Conservation (phyloP, 1,284 basidiomycete genomes). For the Coriolopsis trogii region DNA sequence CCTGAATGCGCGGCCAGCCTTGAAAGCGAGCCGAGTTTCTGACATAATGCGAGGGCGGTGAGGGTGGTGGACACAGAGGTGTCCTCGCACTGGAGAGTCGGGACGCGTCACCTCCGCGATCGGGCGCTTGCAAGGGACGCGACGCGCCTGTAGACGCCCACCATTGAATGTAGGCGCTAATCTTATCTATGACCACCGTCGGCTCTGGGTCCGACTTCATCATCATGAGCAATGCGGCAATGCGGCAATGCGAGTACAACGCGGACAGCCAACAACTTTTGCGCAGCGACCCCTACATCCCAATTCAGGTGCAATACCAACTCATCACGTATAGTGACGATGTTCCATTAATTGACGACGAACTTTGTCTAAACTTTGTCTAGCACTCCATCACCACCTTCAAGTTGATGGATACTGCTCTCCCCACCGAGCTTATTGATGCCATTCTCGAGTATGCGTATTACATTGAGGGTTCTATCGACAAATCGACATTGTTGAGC, state of each 20-base stretch:
- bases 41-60: constrained; percentile 15
- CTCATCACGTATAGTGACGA: no score
- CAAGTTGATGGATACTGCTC: constrained; percentile 7
- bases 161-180: no score
- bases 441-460: constrained; percentile 44
- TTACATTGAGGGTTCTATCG: constrained; percentile 36
- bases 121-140: constrained; percentile 21
- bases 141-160: constrained; percentile 15
- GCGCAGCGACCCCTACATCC: no score
- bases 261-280: no score
- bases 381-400: neutral
- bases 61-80: neutral
- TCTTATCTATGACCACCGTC: no score
- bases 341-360: no score
- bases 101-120: constrained; percentile 24
- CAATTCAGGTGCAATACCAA: no score
- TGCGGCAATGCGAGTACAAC: no score
- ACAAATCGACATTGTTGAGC: constrained; percentile 36
- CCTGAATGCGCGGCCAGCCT: constrained; percentile 76
- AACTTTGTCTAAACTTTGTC: neutral
- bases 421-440: constrained; percentile 47
- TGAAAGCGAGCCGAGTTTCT: constrained; percentile 68
- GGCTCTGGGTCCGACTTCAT: neutral
- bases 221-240: no score
- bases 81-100: neutral